A percentile compares a stretch with the other conserved stretches of the same genome.
These are phyloP conservation scores for Pseudozyma thailandica DNA, from an alignment of 1,284 basidiomycete species.

Conservation along the genomic window DNA sequence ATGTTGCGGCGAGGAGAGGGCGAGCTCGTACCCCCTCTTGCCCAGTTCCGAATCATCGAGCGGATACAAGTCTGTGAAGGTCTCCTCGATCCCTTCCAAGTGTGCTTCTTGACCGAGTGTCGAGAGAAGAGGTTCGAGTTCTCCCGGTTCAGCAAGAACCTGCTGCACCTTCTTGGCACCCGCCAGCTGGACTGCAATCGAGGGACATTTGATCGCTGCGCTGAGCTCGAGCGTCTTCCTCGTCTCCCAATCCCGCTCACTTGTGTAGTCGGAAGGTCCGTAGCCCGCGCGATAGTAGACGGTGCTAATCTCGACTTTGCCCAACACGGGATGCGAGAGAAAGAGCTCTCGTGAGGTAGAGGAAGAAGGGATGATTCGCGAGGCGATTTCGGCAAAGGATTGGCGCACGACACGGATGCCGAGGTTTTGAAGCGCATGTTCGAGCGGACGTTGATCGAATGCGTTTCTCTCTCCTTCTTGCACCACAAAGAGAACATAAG, in stretches of 20 bases:
- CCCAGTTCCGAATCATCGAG: constrained; percentile 70
- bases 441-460: constrained; percentile 90
- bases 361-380: constrained; percentile 7
- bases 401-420: constrained; percentile 50
- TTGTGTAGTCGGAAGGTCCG: constrained; percentile 82
- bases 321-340: constrained; percentile 30
- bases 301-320: constrained; percentile 77
- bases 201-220: constrained; percentile 90
- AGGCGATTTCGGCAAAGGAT: constrained; percentile 51
- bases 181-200: constrained; percentile 88
- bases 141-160: constrained; percentile 79
- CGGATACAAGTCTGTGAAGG: constrained; percentile 60
- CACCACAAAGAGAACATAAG: constrained; percentile 82
- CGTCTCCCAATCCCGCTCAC: constrained; percentile 75
- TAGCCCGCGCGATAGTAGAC: constrained; percentile 92
- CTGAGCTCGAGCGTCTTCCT: constrained; percentile 82
- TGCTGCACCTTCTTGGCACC: constrained; percentile 97
- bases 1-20: constrained; percentile 72
- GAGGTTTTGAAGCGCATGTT: constrained; percentile 81
- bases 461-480: constrained; percentile 92
- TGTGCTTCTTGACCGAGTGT: background rate
- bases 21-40: constrained; percentile 72
- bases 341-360: constrained; percentile 6
- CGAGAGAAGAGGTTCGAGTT: constrained; percentile 77
- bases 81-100: constrained; percentile 22